Evolutionary conservation across 345 rosid species (phyloP).

Genomic region (Pistacia atlantica): DNA sequence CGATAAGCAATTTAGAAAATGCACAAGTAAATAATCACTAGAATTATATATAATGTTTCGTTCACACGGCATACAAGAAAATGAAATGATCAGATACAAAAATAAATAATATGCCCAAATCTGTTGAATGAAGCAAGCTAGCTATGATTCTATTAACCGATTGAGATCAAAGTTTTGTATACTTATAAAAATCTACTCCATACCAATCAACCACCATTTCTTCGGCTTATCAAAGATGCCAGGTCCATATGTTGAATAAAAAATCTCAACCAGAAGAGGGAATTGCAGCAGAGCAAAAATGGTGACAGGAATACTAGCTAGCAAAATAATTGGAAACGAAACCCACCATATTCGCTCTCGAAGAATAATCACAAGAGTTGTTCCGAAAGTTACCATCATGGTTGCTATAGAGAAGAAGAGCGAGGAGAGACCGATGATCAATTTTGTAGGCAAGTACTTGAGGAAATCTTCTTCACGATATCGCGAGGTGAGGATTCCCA

Average conservation of each 20-base stretch:
- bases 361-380: constrained; percentile 39
- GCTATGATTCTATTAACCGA: not conserved
- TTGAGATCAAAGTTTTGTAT: too few species aligned
- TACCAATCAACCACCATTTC: constrained; percentile 18
- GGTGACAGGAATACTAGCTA: constrained; percentile 58
- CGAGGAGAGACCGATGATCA: constrained; percentile 61
- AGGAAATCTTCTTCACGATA: constrained; percentile 59
- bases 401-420: constrained; percentile 71
- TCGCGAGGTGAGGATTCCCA: constrained; percentile 58
- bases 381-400: constrained; percentile 65
- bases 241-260: constrained; percentile 58
- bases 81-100: too few species aligned
- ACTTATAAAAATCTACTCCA: not conserved
- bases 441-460: constrained; percentile 42
- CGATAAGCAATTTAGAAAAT: too few species aligned
- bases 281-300: constrained; percentile 66
- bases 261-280: constrained; percentile 69
- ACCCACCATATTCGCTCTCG: constrained; percentile 35
- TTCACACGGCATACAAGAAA: too few species aligned
- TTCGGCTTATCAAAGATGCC: constrained; percentile 61
- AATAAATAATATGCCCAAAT: not conserved
- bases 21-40: too few species aligned
- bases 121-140: not conserved
- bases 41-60: too few species aligned
- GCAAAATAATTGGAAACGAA: constrained; percentile 45